Evolutionary conservation across 306 rosid genomes (phyloP), one percentile per base, ranked within the genome.

Genomic region (Oemleria cerasiformis): DNA sequence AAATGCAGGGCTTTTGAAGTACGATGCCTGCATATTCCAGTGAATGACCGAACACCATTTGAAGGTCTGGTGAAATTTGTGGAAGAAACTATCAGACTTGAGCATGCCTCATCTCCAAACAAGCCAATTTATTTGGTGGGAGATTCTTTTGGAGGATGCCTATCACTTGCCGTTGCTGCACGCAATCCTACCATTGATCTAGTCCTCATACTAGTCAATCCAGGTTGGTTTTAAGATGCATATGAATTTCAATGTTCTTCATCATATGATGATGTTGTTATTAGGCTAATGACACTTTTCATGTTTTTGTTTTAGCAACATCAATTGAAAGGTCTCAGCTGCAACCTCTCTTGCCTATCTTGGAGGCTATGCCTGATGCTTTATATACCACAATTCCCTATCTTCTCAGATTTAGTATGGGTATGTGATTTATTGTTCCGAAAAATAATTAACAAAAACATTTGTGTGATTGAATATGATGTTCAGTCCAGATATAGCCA

Each of bases 81-180:
- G 49, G 98, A 84, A 79, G 90, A 91, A 86, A 79, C 92, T 60
- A 78, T 91, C 63, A 87, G 81, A 78, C 71, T 76, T 14, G 97
- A 91, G 80, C 76, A 84, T 74, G 82, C 96, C 79, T 73, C 72
- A 30, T 80, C 87, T 72, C 98, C 94, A 47, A 80, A 82, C 68
- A 94, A 87, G 78, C 97, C 98, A 62, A 91, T 94, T 75, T 94
- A 94, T 80, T 84, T 94, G 82, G 89, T 91, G 6, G 98, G 98
- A 51, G 98, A 94, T 76, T 94, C 98, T 59, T 76, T 94, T 80
- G 98, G 98, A 44, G 98, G 97, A 83, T 86, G 98, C 88, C 79
- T 94, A 60, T 89, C 98, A 60, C 97, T 94, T 49, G 91, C 98
- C 9, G 90, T 91, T 71, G 98, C 98, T 66, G 84, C 98, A 79